These are phyloP conservation scores for Trichoderma sp. DNA, from an alignment of 2,329 filamentous ascomycete genomes.

Conservation along the genomic window DNA sequence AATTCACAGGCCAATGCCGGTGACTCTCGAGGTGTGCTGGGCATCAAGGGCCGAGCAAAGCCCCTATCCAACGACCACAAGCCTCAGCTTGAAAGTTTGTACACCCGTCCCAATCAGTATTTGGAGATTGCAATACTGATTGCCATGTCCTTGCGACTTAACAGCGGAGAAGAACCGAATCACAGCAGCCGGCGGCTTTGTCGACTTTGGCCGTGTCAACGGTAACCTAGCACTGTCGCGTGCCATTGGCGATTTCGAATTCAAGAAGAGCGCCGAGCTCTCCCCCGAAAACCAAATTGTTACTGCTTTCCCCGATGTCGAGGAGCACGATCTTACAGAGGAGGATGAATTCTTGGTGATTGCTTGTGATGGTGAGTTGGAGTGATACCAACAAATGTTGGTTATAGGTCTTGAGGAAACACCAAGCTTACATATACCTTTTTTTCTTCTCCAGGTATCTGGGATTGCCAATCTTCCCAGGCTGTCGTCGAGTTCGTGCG, in stretches of 20 bases:
- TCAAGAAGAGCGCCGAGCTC: conserved; percentile 98
- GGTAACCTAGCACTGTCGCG: conserved; percentile 95
- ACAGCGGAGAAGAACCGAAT: conserved; percentile 94
- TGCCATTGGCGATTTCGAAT: conserved; percentile 98
- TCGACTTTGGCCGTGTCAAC: conserved; percentile 98
- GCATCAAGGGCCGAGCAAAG: conserved; percentile 96
- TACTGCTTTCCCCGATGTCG: conserved; percentile 93
- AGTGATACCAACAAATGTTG: not conserved
- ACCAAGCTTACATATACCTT: not conserved
- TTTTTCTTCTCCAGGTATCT: conserved; percentile 71
- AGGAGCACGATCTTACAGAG: conserved; percentile 83
- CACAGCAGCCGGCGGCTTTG: conserved; percentile 92
- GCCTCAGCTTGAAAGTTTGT: conserved; percentile 91
- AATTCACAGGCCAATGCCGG: conserved; percentile 85
- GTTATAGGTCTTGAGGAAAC: not conserved
- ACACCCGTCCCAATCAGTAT: not conserved
- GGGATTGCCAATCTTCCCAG: conserved; percentile 99
- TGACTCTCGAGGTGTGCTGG: conserved; percentile 91
- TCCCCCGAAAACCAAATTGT: conserved; percentile 99
- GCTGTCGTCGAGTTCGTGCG: conserved; percentile 96
- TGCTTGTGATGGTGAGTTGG: conserved; percentile 80
- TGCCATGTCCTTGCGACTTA: conserved; percentile 26
- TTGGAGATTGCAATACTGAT: conserved; percentile 29
- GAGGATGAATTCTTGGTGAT: conserved; percentile 96
- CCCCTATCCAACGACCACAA: conserved; percentile 99